A percentile compares a stretch with the other conserved stretches of the same genome.
These are phyloP conservation scores for Lathyrus tuberosus DNA, from an alignment of 306 rosid species.

Conservation along the genomic window DNA sequence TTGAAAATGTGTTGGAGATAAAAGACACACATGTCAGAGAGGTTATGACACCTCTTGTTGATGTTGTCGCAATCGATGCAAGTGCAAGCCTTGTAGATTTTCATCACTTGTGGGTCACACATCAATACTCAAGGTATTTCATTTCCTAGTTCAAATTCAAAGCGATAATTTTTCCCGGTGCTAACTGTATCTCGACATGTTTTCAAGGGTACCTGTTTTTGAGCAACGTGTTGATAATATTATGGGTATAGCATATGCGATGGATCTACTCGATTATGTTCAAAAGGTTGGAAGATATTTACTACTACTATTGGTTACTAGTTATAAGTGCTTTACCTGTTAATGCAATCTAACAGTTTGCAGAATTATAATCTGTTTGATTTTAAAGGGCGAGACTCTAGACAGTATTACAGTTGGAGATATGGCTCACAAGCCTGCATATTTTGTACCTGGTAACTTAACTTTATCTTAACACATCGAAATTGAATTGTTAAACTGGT, in stretches of 20 bases:
- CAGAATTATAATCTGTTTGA: constrained; percentile 63
- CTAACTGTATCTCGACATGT: constrained; percentile 14
- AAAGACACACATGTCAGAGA: constrained; percentile 97
- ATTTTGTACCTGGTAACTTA: constrained; percentile 94
- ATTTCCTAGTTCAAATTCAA: constrained; percentile 21
- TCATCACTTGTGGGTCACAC: constrained; percentile 89
- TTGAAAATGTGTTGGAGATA: constrained; percentile 96
- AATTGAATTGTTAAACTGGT: constrained; percentile 24
- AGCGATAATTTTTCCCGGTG: not conserved
- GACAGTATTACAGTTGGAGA: constrained; percentile 85
- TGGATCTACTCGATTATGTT: constrained; percentile 92
- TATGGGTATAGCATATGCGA: constrained; percentile 97
- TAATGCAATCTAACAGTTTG: constrained; percentile 62
- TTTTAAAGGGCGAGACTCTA: constrained; percentile 94
- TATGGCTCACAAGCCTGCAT: constrained; percentile 98
- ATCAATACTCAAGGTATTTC: constrained; percentile 94
- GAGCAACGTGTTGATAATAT: constrained; percentile 98
- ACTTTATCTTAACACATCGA: constrained; percentile 32
- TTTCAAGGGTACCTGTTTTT: constrained; percentile 91
- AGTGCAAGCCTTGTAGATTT: constrained; percentile 87
- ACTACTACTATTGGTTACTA: constrained; percentile 32
- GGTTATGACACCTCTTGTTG: constrained; percentile 99
- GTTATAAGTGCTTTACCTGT: constrained; percentile 44
- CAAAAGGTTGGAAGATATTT: constrained; percentile 68
- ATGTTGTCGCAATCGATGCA: constrained; percentile 94